Evolutionary conservation across 345 rosid species (phyloP), one percentile per base, ranked within the genome.

Genomic region (Corymbia maculata): DNA sequence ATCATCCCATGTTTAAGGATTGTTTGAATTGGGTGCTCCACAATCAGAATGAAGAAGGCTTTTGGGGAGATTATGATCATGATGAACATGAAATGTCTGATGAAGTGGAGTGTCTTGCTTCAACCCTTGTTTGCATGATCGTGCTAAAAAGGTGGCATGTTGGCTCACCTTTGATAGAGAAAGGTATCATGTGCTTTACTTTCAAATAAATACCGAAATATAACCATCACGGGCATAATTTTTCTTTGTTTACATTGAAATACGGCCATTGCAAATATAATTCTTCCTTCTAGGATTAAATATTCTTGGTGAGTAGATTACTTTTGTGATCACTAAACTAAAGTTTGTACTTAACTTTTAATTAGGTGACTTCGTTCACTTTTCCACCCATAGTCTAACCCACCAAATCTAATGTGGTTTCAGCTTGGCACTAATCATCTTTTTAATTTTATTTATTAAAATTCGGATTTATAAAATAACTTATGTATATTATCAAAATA

Each of bases 21-120:
- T 94, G 94, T 91, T 88, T 96, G 89, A 92, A 92, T 50, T 96
- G 98, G 97, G 92, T 96, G 47, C 61, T 94, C 32, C 32, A 82
- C 50, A 93, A 93, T 91, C 97, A 94, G 87, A 87, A 59, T 42
- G 89, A 86, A 88, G 92, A 92, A 36, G 96, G 97, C 53, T 92
- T 52, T 44, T 95, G 97, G 97, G 94, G 94, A 55, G 91, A 92
- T n/a, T 87, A 75, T 75, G 49, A 86, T 59, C 90, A 90, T 79
- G 87, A 86, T 85, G 90, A 88, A 87, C 89, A 91, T 36, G 86
- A 75, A 24, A 89, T 88, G 44, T 10, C 8, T 4, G 12, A 24
- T 32, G 88, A 89, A 55, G 45, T 87, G 87, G 92, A 94, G 80
- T 91, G 92, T 85, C 92, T 95, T 19, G 90, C 91, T 52, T 91